Conservation (phyloP, 2,329 filamentous ascomycete species). For the Fusarium sp. region DNA sequence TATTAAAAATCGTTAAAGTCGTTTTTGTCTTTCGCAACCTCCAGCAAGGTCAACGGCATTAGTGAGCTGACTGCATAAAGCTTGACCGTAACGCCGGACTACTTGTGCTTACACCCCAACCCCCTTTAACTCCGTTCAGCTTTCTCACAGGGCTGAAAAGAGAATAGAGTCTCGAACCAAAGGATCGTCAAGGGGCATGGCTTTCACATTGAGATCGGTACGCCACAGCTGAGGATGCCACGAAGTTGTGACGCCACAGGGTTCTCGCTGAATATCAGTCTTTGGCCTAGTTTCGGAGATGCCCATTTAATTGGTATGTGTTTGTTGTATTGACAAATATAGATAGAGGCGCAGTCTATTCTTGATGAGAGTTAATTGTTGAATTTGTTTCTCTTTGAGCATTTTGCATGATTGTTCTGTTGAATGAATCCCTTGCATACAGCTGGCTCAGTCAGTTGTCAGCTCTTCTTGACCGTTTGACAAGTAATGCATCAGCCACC, state of each 20-base stretch:
- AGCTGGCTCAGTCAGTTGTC: too few relatives aligned
- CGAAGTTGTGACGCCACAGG: background rate
- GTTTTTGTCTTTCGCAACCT: background rate
- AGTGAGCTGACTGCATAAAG: slow-evolving; percentile 28
- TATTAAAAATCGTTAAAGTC: background rate
- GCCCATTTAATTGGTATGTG: background rate
- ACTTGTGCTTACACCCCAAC: background rate
- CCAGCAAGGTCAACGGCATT: background rate
- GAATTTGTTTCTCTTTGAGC: too few relatives aligned
- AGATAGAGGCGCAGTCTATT: background rate
- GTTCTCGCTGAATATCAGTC: background rate
- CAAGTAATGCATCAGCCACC: background rate
- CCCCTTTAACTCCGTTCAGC: background rate
- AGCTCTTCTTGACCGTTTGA: background rate
- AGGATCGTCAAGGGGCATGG: background rate
- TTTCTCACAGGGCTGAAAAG: slow-evolving; percentile 3
- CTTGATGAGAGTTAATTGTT: background rate
- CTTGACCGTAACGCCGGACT: background rate
- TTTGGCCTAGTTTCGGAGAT: background rate
- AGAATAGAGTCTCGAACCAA: background rate
- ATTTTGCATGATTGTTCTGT: too few relatives aligned
- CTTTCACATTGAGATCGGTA: background rate
- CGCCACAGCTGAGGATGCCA: background rate
- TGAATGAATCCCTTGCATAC: too few relatives aligned
- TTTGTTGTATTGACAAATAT: too few relatives aligned